Conservation (phyloP, 2,329 filamentous ascomycete species). For the Didymella pinodella region DNA sequence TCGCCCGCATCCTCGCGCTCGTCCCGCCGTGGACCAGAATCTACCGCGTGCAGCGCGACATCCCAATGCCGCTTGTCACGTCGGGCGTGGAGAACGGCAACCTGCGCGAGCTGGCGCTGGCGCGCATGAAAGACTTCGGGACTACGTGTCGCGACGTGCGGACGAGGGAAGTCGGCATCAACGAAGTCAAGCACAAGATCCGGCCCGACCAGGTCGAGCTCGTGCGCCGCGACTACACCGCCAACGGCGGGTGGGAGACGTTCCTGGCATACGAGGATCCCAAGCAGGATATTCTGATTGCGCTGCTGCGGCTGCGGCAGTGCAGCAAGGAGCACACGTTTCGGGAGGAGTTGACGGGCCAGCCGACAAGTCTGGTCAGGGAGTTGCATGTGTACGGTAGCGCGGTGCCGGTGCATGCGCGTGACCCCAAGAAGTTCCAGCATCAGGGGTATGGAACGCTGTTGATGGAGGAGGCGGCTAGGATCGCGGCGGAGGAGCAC, state of each 20-base stretch:
- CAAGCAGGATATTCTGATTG: constrained; percentile 97
- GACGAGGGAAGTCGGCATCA: constrained; percentile 95
- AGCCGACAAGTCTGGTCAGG: constrained; percentile 89
- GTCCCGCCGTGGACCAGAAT: constrained; percentile 98
- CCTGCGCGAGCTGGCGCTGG: constrained; percentile 87
- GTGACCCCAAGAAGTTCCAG: constrained; percentile 96
- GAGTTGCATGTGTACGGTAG: constrained; percentile 97
- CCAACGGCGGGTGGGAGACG: constrained; percentile 98
- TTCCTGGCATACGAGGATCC: constrained; percentile 98
- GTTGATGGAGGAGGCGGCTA: constrained; percentile 96
- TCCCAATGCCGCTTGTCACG: constrained; percentile 99
- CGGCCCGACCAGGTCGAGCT: constrained; percentile 95
- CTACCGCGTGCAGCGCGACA: constrained; percentile 97
- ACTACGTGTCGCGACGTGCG: constrained; percentile 96
- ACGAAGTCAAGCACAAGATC: constrained; percentile 99
- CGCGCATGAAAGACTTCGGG: constrained; percentile 99
- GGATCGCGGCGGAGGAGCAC: constrained; percentile 93
- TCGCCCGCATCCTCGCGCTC: constrained; percentile 92
- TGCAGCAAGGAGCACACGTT: constrained; percentile 93
- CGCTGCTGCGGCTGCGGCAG: constrained; percentile 84
- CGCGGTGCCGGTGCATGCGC: constrained; percentile 94
- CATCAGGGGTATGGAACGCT: constrained; percentile 97
- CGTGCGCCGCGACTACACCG: constrained; percentile 89
- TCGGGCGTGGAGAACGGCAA: constrained; percentile 98
- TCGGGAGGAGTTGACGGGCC: constrained; percentile 81